Base-by-base conservation (phyloP, 2,329 filamentous ascomycete genomes). In the Byssoonygena ceratinophila region DNA sequence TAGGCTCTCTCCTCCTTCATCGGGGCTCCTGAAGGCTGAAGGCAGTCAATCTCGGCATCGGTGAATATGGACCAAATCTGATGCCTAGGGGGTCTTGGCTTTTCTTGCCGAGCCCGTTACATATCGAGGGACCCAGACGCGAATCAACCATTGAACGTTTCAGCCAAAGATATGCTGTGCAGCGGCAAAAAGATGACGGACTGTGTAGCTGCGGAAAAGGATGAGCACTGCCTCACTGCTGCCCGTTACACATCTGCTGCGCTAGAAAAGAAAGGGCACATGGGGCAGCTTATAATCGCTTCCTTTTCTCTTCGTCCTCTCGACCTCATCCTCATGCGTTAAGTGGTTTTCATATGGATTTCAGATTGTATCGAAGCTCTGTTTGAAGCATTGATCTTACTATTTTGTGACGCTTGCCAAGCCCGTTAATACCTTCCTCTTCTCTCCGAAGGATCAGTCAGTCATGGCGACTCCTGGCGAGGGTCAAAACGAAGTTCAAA, bases 221-320 rank as follows among this genome's bases (percentile, higher is more conserved):
- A 45, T 45, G 41, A 40, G 29, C 49, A 51, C 49, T 51, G 49
- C 49, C 49, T 51, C 49, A 31, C 3, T 45, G 40, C 22, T 27
- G 40, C 23, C 39, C 49, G 18, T 34, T 20, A 29, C 29, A 16
- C n/a, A n/a, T 4, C 12, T 34, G 32, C 29, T 44, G 7, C 14
- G 25, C 31, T 18, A 36, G 20, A 36, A 36, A 29, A 39, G 22
- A 51, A 36, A 6, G 37, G 49, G 40, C 4, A 36, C 4, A 5
- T 29, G 49, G 23, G 22, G 41, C 49, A 45, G 32, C 31, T 51
- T 51, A 51, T 51, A 51, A 51, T 20, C 29, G 37, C 37, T 20
- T 20, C 23, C 29, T 22, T 51, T 39, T 51, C 40, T 45, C 40
- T 37, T 20, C 18, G 20, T 45, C 40, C 14, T 22, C 8, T 14